Percentiles rank a stretch among this genome's conserved stretches.
These are phyloP conservation scores for Prunus yedoensis DNA, from an alignment of 331 rosid genomes.

Conservation along the genomic window DNA sequence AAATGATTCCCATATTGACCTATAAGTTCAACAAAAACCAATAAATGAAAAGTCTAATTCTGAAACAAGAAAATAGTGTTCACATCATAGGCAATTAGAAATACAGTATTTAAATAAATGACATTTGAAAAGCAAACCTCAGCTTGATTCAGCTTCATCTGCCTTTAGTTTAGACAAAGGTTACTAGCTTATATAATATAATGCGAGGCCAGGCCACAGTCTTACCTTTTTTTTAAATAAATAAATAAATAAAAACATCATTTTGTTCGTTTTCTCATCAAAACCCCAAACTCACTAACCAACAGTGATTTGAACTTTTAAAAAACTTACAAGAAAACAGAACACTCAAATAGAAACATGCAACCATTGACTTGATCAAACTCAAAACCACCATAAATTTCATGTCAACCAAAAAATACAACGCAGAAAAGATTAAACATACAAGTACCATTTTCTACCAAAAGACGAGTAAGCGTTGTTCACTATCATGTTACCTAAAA, in stretches of 20 bases:
- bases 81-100: too few species aligned
- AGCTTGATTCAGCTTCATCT: neutral
- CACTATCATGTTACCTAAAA: neutral
- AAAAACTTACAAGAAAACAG: neutral
- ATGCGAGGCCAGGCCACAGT: too few species aligned
- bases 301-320: too few species aligned
- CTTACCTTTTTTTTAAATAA: too few species aligned
- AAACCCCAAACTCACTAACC: neutral
- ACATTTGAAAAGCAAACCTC: too few species aligned
- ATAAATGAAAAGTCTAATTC: neutral
- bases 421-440: neutral
- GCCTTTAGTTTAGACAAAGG: neutral
- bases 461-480: neutral
- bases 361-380: neutral
- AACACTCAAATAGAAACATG: neutral
- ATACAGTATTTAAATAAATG: too few species aligned
- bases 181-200: neutral
- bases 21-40: slow-evolving; percentile 19
- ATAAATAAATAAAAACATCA: neutral
- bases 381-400: neutral
- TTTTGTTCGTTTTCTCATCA: neutral
- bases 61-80: too few species aligned
- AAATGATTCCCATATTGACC: slow-evolving; percentile 58
- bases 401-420: neutral
- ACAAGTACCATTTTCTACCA: neutral